Evolutionary conservation across 2,329 filamentous ascomycete species (phyloP).

Genomic region (Pseudopyricularia cyperi): DNA sequence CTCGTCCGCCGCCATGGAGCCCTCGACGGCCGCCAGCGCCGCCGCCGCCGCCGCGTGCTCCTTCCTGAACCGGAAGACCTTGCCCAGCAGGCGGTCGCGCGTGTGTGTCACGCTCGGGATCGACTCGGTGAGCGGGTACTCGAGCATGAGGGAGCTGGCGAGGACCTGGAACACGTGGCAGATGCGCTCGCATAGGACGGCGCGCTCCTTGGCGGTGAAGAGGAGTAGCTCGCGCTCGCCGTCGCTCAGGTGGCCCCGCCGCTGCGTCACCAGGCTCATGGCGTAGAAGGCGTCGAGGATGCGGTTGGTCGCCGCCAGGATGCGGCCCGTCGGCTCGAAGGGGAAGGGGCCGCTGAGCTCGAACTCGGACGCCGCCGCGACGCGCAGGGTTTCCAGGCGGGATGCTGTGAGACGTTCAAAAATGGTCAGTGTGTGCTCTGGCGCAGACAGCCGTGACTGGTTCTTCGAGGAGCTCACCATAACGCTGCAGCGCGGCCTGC

Average conservation of each 20-base stretch:
- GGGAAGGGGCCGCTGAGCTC: slow-evolving; percentile 83
- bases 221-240: slow-evolving; percentile 72
- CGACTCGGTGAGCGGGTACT: slow-evolving; percentile 84
- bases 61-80: slow-evolving; percentile 76
- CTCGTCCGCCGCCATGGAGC: background rate
- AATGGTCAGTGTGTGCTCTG: background rate
- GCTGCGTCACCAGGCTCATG: slow-evolving; percentile 85
- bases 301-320: slow-evolving; percentile 67
- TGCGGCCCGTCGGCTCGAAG: slow-evolving; percentile 54
- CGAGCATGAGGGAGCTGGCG: slow-evolving; percentile 84
- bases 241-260: slow-evolving; percentile 59
- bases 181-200: slow-evolving; percentile 72
- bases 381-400: slow-evolving; percentile 61
- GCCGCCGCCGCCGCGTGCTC: slow-evolving; percentile 33
- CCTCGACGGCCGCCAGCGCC: background rate
- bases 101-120: slow-evolving; percentile 71
- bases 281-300: slow-evolving; percentile 92
- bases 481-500: slow-evolving; percentile 75
- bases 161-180: slow-evolving; percentile 81
- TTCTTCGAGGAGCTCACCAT: slow-evolving; percentile 21
- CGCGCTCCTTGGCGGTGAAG: slow-evolving; percentile 68
- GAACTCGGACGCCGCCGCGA: slow-evolving; percentile 70
- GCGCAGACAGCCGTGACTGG: background rate
- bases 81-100: slow-evolving; percentile 71
- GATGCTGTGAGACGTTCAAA: slow-evolving; percentile 19